Percentiles rank a stretch among this genome's conserved stretches.
These are phyloP conservation scores for Cymbopogon citratus DNA, from an alignment of 176 grass and related monocot species.

Conservation along the genomic window DNA sequence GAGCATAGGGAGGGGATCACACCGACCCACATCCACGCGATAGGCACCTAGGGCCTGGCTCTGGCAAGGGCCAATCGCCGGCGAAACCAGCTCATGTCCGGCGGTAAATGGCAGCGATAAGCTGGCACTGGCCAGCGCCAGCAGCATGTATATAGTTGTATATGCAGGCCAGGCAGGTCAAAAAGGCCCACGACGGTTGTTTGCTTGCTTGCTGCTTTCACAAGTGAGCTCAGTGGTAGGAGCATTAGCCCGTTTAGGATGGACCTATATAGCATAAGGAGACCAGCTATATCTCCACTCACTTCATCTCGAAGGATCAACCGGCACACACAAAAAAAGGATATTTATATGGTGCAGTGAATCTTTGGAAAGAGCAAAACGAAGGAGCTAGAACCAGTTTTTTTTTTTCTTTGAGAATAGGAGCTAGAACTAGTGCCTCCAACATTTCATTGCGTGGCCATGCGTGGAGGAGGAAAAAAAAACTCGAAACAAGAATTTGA, in stretches of 20 bases:
- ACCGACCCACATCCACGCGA: neutral
- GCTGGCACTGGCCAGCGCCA: neutral
- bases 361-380: neutral
- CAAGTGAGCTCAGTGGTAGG: neutral
- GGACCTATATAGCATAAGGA: conserved; percentile 14
- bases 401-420: too few relatives aligned
- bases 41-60: neutral
- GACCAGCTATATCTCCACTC: neutral
- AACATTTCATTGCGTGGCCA: neutral
- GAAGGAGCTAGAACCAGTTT: too few relatives aligned
- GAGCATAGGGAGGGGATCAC: neutral
- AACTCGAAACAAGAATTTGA: neutral
- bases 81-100: neutral
- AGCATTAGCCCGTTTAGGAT: conserved; percentile 1
- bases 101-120: neutral
- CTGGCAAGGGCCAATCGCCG: neutral
- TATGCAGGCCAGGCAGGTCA: neutral
- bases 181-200: neutral
- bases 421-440: too few relatives aligned
- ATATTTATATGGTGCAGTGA: neutral
- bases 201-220: neutral
- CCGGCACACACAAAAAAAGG: too few relatives aligned
- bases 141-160: neutral
- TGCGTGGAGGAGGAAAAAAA: too few relatives aligned
- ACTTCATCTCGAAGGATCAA: neutral